Base-by-base conservation (phyloP, 108 stramenopile species). In the Pseudonitzschia pungens region DNA sequence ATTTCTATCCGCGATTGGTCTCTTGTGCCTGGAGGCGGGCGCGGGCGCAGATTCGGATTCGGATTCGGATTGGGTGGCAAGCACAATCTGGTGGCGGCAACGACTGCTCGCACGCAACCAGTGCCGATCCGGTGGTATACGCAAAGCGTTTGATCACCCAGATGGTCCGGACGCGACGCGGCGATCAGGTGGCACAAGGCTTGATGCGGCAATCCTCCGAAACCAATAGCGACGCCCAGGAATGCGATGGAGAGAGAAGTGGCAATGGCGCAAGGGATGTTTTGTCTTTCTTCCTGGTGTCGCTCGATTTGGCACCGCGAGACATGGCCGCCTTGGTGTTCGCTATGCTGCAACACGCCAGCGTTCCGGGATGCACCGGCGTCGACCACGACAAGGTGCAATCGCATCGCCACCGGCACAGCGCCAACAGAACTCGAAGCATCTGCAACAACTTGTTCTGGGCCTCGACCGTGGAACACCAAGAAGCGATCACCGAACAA, bases 1-100 rank as follows among this genome's bases (percentile, higher is more conserved):
- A 71, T 31, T 81, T 74, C 59, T 75, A 43, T 27, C 51, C 65
- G 10, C 69, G 73, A 33, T 41, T 81, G 33, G 58, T 81, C 8
- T 41, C 69, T 21, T 73, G 57, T 32, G 36, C 64, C 41, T 48
- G 45, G 45, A 48, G 45, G 16, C 45, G 10, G 45, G 45, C 45
- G 10, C 5, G 14, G 36, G 4, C 6, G 36, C 36, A 36, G 36
- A 36, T 36, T 5, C 36, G 6, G 6, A 51, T 51, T 4, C 50
- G 9, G 10, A 16, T n/a, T 11, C 36, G 14, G 12, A 16, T 14
- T n/a, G n/a, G n/a, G n/a, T n/a, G n/a, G 8, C 42, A 14, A 22
- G 15, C 22, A 44, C 33, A 3, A 71, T 1, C 28, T 2, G 36
- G 15, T 28, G 18, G 20, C 21, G 36, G 26, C 33, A 71, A 60